phyloP scores from a whole-genome alignment of 176 grass and related monocot genomes.

The Triticum monococcum region DNA sequence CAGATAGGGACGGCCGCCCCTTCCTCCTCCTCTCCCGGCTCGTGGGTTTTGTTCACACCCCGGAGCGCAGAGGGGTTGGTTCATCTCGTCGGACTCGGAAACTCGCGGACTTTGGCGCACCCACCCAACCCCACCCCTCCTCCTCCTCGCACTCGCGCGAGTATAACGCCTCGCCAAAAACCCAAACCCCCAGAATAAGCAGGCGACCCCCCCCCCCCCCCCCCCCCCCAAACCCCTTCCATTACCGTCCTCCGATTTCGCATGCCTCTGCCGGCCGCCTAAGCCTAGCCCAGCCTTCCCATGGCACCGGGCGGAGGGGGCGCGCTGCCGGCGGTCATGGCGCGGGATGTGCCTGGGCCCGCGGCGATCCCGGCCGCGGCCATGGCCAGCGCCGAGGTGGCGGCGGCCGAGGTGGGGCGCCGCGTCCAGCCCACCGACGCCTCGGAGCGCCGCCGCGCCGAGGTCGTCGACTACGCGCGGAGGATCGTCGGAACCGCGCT shows the following conservation, averaged over 20 bases:
- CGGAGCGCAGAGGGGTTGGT: constrained; percentile 1
- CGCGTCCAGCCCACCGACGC: constrained; percentile 63
- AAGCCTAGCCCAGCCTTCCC: background rate
- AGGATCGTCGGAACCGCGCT: constrained; percentile 60
- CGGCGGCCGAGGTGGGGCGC: constrained; percentile 49
- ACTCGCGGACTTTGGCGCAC: background rate
- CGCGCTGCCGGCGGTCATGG: constrained; percentile 14
- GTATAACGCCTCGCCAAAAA: constrained; percentile 27
- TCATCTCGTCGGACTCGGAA: constrained; percentile 26
- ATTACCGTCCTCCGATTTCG: background rate
- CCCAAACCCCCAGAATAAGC: background rate
- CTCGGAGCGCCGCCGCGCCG: constrained; percentile 50
- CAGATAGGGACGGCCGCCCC: constrained; percentile 22
- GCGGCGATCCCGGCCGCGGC: background rate
- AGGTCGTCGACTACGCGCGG: constrained; percentile 49
- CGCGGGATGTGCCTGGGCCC: constrained; percentile 6
- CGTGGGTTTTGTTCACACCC: constrained; percentile 43
- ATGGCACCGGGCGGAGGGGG: constrained; percentile 1
- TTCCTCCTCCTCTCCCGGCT: background rate
- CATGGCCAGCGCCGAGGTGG: constrained; percentile 30
- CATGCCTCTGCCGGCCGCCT: background rate
- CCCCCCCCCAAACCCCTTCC: background rate
- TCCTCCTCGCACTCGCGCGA: background rate
- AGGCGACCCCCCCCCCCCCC: background rate
- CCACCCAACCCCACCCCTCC: background rate